A percentile compares a stretch with the other conserved stretches of the same genome.
phyloP scores from a whole-genome alignment of 192 early-diverging fungal genomes.

The Coemansia sp. region DNA sequence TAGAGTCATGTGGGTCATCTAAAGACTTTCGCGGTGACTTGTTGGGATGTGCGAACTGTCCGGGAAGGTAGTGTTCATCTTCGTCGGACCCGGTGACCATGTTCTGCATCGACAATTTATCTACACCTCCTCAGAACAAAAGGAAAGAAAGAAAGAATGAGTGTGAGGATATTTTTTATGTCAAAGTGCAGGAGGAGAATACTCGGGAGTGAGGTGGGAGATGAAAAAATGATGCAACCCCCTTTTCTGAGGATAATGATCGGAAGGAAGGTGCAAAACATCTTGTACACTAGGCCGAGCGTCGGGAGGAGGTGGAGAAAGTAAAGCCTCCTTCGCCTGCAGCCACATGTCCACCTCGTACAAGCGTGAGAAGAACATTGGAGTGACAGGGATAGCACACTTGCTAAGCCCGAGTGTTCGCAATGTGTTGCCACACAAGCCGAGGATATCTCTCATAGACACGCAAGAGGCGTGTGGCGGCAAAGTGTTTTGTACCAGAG shows the following conservation, averaged over 20 bases:
- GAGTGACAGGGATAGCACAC: neutral
- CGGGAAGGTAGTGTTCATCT: constrained; percentile 50
- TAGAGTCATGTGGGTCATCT: constrained; percentile 1
- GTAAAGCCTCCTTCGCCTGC: neutral
- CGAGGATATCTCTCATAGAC: neutral
- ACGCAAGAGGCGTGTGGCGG: neutral
- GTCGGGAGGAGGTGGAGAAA: neutral
- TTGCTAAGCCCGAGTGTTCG: neutral
- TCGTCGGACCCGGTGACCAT: constrained; percentile 32
- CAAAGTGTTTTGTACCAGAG: neutral
- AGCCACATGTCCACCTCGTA: constrained; percentile 2
- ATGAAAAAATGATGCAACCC: neutral
- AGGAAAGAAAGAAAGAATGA: neutral
- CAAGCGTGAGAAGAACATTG: constrained; percentile 7
- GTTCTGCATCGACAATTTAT: constrained; percentile 30
- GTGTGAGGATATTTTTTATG: constrained; percentile 3
- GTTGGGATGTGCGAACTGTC: constrained; percentile 47
- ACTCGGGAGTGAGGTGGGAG: neutral
- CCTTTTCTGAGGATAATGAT: neutral
- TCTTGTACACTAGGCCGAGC: neutral
- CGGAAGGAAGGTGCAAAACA: neutral
- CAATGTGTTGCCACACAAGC: neutral
- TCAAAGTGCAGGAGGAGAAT: neutral
- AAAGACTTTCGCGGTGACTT: constrained; percentile 29
- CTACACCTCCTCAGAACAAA: neutral